Percentiles rank a stretch among this genome's conserved stretches.
Evolutionary conservation across 176 grass and related monocot genomes (phyloP).

Genomic region (barley (Hordeum vulgare)): DNA sequence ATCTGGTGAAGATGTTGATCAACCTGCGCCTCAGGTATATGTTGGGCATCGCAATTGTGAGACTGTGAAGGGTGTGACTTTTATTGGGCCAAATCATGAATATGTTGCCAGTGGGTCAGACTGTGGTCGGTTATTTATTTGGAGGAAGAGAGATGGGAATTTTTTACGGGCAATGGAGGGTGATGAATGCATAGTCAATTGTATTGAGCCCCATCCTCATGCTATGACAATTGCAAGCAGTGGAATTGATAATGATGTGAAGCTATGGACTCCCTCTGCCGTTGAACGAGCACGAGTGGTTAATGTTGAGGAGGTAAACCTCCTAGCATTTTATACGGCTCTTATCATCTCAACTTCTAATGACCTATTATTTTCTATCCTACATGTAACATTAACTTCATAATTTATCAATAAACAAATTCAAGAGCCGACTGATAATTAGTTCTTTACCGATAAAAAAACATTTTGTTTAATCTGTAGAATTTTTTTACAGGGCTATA

Average conservation of each 20-base stretch:
- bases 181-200: conserved; percentile 79
- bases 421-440: not conserved
- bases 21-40: conserved; percentile 43
- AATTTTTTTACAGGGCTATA: not conserved
- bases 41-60: conserved; percentile 68
- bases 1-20: conserved; percentile 19
- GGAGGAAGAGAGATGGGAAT: conserved; percentile 74
- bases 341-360: conserved; percentile 1
- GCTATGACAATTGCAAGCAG: conserved; percentile 57
- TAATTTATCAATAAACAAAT: not conserved
- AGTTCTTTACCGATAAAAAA: not conserved
- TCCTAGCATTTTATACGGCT: not conserved
- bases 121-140: conserved; percentile 86
- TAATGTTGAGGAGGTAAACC: conserved; percentile 62
- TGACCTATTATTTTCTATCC: conserved; percentile 13
- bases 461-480: not conserved
- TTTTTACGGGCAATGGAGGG: conserved; percentile 70
- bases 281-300: conserved; percentile 40
- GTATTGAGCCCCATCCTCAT: conserved; percentile 76
- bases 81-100: conserved; percentile 83
- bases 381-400: not conserved
- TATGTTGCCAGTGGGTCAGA: conserved; percentile 86
- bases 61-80: conserved; percentile 80
- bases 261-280: conserved; percentile 79
- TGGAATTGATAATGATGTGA: conserved; percentile 86